Percentiles rank a stretch among this genome's conserved stretches.
Evolutionary conservation across 164 flowering plant genomes (phyloP).

Genomic region (Santalum album): DNA sequence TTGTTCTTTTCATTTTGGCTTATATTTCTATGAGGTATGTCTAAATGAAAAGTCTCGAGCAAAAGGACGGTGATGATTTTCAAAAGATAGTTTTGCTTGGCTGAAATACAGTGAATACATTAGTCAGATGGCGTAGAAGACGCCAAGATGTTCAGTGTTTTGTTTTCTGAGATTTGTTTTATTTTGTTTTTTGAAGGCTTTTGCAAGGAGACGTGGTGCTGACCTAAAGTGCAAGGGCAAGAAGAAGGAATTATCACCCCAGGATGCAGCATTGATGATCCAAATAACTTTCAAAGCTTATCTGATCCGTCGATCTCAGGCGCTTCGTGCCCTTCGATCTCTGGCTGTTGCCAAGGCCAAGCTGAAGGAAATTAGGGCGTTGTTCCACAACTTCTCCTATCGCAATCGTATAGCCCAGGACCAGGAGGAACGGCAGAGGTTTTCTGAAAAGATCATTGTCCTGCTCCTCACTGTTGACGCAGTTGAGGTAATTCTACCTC

Average conservation of each 20-base stretch:
- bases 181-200: conserved; percentile 34
- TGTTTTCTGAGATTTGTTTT: not conserved
- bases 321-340: conserved; percentile 72
- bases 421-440: conserved; percentile 80
- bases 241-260: conserved; percentile 67
- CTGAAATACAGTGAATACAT: too few species aligned
- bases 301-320: conserved; percentile 71
- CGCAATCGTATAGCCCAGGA: conserved; percentile 51
- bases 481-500: conserved; percentile 52
- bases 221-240: conserved; percentile 48
- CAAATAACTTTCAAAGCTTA: conserved; percentile 71
- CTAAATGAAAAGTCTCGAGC: too few species aligned
- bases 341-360: conserved; percentile 79
- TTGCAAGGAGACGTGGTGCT: conserved; percentile 52
- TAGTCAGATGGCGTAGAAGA: too few species aligned
- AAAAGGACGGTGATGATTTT: not conserved
- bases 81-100: not conserved
- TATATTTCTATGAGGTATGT: too few species aligned
- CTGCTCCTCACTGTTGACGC: conserved; percentile 88
- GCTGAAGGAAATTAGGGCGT: conserved; percentile 73
- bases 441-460: conserved; percentile 83
- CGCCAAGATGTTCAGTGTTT: too few species aligned
- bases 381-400: conserved; percentile 72
- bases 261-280: conserved; percentile 80
- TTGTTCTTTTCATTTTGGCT: too few species aligned